A percentile compares a stretch with the other conserved stretches of the same genome.
These are phyloP conservation scores for Penicillium macrosclerotiorum DNA, from an alignment of 495 filamentous ascomycete species.

Conservation along the genomic window DNA sequence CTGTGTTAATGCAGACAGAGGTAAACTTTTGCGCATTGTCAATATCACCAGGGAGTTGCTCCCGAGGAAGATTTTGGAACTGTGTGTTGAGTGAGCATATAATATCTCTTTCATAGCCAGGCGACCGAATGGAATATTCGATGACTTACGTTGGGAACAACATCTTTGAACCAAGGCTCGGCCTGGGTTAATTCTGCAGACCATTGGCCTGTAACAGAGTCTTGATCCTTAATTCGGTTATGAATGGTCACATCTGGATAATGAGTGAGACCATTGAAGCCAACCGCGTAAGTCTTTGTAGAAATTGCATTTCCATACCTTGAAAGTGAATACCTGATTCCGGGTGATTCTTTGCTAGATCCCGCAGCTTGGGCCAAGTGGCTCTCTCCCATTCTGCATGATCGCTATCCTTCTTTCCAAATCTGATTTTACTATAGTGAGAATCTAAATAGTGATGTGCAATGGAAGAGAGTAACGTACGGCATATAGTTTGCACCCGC, in stretches of 20 bases:
- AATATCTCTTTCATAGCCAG: no score
- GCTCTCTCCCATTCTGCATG: constrained; percentile 57
- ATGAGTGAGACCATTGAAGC: no score
- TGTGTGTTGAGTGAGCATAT: constrained; percentile 15
- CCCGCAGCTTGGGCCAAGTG: constrained; percentile 62
- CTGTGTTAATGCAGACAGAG: constrained; percentile 83
- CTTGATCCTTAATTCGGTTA: constrained; percentile 56
- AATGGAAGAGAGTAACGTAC: constrained; percentile 38
- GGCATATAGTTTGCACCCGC: constrained; percentile 90
- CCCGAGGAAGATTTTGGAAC: constrained; percentile 53
- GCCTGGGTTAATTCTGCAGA: constrained; percentile 58
- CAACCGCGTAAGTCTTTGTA: no score
- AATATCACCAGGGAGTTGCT: constrained; percentile 54
- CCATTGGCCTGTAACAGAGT: constrained; percentile 43
- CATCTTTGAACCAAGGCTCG: constrained; percentile 74
- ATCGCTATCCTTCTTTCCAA: constrained; percentile 47
- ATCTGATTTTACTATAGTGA: constrained; percentile 30
- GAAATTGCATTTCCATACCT: constrained; percentile 53
- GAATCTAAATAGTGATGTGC: neutral
- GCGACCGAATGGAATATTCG: no score
- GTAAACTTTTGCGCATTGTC: constrained; percentile 69
- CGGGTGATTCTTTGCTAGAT: constrained; percentile 65
- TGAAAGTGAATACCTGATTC: constrained; percentile 88
- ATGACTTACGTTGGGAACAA: constrained; percentile 62
- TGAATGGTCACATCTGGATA: constrained; percentile 50